Evolutionary conservation across 73 alveolate species (phyloP), one percentile per base, ranked within the genome.

Genomic region (Paramecium biaurelia): DNA sequence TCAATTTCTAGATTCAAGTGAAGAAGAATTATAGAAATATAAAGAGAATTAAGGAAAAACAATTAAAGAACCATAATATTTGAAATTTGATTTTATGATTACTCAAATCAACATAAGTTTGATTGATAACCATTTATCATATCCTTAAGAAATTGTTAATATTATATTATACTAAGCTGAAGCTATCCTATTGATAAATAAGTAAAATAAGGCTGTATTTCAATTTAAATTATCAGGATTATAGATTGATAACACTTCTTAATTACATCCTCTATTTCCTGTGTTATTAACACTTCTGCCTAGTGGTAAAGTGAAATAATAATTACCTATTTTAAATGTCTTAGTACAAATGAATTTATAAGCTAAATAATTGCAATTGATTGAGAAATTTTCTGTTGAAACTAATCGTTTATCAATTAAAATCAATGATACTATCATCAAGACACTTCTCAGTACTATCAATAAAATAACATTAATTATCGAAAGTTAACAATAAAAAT

Each of bases 251-350:
- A 72, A 72, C 35, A 32, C 56, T 35, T 34, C 86, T 34, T 7
- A 35, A 72, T 21, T 72, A n/a, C 30, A 72, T 37, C 86, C 86
- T 72, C 56, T 28, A 35, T 72, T 35, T 37, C 86, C 86, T 28
- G 86, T 72, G 0, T 30, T 72, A 42, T 15, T 72, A 34, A 35
- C 86, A 72, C 37, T 72, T 0, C 34, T 72, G 3, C 86, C 86
- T 0, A 72, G 34, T 28, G 32, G 58, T 11, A 72, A 72, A 34
- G 68, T 53, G 35, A 72, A 34, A 72, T 35, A 72, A 38, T 20
- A 34, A 21, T 34, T 72, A 1, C 86, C 86, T 4, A 30, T 72
- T 72, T 28, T 72, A 15, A 72, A 72, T 72, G 56, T 72, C 7
- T 72, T 35, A 7, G 30, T 37, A 5, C 35, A 72, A 14, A 72